phyloP scores from a whole-genome alignment of 2,329 filamentous ascomycete genomes.

The Mariannaea sp. region DNA sequence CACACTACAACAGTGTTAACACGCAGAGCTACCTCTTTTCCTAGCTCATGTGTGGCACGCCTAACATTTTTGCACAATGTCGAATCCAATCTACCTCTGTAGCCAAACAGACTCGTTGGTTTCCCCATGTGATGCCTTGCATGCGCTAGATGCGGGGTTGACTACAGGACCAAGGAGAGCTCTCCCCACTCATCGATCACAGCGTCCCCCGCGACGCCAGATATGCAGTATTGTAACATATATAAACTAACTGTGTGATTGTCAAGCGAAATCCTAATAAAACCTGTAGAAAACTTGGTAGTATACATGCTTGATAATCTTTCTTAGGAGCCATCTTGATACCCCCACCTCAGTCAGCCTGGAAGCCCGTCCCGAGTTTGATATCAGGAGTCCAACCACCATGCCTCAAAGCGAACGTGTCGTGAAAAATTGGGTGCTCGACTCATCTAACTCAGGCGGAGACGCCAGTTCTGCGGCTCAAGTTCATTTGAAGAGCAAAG shows the following conservation, averaged over 20 bases:
- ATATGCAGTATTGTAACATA: too few species aligned
- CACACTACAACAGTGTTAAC: too few species aligned
- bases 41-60: too few species aligned
- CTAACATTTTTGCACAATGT: too few species aligned
- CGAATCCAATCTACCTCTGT: too few species aligned
- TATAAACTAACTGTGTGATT: too few species aligned
- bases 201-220: conserved; percentile 1
- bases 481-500: conserved; percentile 30
- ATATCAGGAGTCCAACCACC: conserved; percentile 18
- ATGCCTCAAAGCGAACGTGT: conserved; percentile 41
- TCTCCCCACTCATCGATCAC: not conserved
- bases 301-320: not conserved
- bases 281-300: not conserved
- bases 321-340: not conserved
- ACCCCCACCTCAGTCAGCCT: not conserved
- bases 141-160: conserved; percentile 9
- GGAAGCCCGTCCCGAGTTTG: too few species aligned
- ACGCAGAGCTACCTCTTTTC: too few species aligned
- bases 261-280: too few species aligned
- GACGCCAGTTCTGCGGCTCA: conserved; percentile 34
- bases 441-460: conserved; percentile 36
- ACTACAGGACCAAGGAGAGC: not conserved
- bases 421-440: conserved; percentile 34
- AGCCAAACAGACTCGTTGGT: conserved; percentile 11
- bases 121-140: conserved; percentile 3